A percentile compares a stretch with the other conserved stretches of the same genome.
Evolutionary conservation across 306 rosid genomes (phyloP).

Genomic region (Castanospermum australe): DNA sequence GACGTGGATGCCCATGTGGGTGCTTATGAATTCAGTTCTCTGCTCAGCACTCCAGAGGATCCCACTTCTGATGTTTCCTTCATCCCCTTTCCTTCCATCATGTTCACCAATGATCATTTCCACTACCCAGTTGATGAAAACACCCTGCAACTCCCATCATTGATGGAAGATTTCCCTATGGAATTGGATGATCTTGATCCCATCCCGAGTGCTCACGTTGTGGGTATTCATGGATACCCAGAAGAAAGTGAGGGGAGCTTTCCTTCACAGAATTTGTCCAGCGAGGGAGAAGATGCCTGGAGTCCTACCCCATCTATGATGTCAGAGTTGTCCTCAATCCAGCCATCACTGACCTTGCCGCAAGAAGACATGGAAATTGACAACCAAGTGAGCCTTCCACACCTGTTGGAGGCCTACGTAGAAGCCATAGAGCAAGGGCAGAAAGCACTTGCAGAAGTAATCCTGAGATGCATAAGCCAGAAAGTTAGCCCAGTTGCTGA

Average conservation of each 20-base stretch:
- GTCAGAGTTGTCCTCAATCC: constrained; percentile 34
- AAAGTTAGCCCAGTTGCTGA: constrained; percentile 45
- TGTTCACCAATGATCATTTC: constrained; percentile 4
- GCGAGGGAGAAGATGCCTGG: constrained; percentile 32
- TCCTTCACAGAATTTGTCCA: constrained; percentile 16
- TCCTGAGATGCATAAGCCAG: constrained; percentile 34
- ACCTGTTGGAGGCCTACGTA: constrained; percentile 39
- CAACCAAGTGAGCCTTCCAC: constrained; percentile 27
- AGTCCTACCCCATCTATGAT: constrained; percentile 41
- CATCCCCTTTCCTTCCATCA: constrained; percentile 7
- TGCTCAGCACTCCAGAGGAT: background rate
- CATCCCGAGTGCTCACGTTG: background rate
- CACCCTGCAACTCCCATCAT: constrained; percentile 22
- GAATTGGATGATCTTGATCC: constrained; percentile 35
- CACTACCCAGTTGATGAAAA: constrained; percentile 12
- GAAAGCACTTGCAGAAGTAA: constrained; percentile 31
- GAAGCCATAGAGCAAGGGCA: constrained; percentile 38
- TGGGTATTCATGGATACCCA: constrained; percentile 3
- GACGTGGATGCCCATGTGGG: constrained; percentile 20
- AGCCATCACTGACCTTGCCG: constrained; percentile 31
- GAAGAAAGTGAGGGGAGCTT: constrained; percentile 40
- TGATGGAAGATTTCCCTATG: constrained; percentile 32
- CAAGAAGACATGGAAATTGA: constrained; percentile 44
- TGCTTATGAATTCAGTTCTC: constrained; percentile 14
- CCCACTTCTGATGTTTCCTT: background rate